Evolutionary conservation across 2,329 filamentous ascomycete species (phyloP), one percentile per base, ranked within the genome.

Genomic region (Chaetomium sp.): DNA sequence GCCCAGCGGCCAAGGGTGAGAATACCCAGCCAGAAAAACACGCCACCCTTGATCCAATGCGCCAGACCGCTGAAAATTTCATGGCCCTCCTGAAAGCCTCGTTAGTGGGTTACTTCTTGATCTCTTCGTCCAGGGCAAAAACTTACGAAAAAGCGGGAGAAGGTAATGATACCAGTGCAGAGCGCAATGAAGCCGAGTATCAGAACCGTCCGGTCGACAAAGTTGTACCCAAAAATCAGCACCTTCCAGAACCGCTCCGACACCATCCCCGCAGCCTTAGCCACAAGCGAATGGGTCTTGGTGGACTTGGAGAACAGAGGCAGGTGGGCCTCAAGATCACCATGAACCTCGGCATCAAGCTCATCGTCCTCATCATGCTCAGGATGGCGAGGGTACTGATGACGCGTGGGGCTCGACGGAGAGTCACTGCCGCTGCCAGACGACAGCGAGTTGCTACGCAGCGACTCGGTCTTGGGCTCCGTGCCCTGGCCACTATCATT

Each of bases 1-100:
- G 91, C 84, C 87, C 90, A 96, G 54, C 92, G 86, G 35, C 90
- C 91, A 4, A 97, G 78, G 0, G 89, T 95, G 58, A 96, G 74
- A 19, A 96, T 72, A 7, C 92, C 92, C 60, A 95, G 89, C 85
- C 89, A 94, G 74, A 96, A 90, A 76, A 97, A 97, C 53, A 97
- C 87, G 3, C 89, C 89, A 46, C 92, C 92, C 70, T 97, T 97
- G 70, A 96, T 85, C 75, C 89, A 96, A 68, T 97, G 92, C 6
- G 92, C 92, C 43, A 96, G 77, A 1, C 92, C 90, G 63, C 85
- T 91, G 75, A 92, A 95, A 55, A 96, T 75, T 2, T 77, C 76
- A 27, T 70, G 70, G 5, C 81, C 86, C 69, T 87, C 85, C 87
- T 91, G 61, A 19, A 9, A 27, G 19, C 8, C 38, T 14, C 6